Evolutionary conservation across 2,329 filamentous ascomycete species (phyloP).

Genomic region (Diaporthe longicolla): DNA sequence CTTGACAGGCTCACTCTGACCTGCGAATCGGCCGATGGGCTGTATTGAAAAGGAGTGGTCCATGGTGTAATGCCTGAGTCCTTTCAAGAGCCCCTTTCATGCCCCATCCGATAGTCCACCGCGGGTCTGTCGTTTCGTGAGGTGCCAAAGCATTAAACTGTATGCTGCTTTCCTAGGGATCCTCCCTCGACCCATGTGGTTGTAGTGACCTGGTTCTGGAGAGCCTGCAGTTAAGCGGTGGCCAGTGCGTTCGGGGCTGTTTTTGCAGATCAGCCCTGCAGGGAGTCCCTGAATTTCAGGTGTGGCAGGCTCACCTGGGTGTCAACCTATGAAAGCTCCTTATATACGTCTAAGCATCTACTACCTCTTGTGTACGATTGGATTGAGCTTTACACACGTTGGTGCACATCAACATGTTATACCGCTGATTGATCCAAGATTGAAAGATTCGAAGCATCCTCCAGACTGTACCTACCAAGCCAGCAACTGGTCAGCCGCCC

Average conservation of each 20-base stretch:
- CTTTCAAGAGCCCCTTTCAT: background rate
- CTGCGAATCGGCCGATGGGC: constrained; percentile 78
- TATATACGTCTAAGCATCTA: background rate
- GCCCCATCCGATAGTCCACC: background rate
- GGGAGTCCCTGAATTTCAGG: background rate
- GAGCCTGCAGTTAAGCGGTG: constrained; percentile 34
- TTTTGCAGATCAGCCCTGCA: background rate
- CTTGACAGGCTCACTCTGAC: constrained; percentile 78
- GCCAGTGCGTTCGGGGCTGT: constrained; percentile 34
- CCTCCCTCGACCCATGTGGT: background rate
- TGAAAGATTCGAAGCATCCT: too few relatives aligned
- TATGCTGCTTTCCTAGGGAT: background rate
- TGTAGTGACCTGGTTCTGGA: background rate
- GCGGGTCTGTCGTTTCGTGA: background rate
- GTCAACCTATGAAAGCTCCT: background rate
- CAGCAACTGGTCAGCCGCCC: too few relatives aligned
- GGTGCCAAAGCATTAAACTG: background rate
- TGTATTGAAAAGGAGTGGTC: constrained; percentile 71
- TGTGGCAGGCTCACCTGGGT: background rate
- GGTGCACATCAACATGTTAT: too few relatives aligned
- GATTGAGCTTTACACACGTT: too few relatives aligned
- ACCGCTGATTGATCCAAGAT: too few relatives aligned
- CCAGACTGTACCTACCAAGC: too few relatives aligned
- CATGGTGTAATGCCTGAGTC: constrained; percentile 33
- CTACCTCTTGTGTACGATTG: background rate